Evolutionary conservation across 2,329 filamentous ascomycete genomes (phyloP).

Genomic region (Knufia petricola): DNA sequence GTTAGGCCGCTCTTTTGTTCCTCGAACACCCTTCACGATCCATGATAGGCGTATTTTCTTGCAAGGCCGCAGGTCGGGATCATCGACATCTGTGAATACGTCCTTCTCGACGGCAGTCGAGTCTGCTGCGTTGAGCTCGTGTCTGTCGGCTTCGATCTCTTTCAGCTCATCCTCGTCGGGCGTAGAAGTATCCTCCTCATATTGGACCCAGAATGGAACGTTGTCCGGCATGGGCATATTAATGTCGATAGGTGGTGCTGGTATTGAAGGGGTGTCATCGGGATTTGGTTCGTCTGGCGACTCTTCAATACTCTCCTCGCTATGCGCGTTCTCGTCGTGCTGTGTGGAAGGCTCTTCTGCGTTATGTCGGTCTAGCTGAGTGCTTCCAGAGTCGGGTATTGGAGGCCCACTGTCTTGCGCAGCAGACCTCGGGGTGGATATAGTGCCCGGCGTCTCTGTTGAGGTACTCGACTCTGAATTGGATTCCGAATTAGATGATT

Average conservation of each 20-base stretch:
- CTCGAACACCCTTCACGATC: conserved; percentile 49
- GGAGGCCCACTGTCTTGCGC: conserved; percentile 8
- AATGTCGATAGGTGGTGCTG: conserved; percentile 13
- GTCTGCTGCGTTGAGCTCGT: conserved; percentile 47
- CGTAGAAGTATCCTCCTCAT: conserved; percentile 46
- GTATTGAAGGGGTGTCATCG: conserved; percentile 10
- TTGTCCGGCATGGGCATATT: conserved; percentile 25
- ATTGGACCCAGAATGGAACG: conserved; percentile 41
- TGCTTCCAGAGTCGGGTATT: neutral
- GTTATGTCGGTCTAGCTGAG: conserved; percentile 1
- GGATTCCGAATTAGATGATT: conserved; percentile 8
- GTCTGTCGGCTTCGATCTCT: conserved; percentile 43
- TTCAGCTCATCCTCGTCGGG: conserved; percentile 51
- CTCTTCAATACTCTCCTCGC: neutral
- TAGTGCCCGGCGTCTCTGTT: conserved; percentile 8
- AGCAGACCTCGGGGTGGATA: conserved; percentile 6
- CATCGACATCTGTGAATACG: conserved; percentile 47
- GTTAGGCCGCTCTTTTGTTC: conserved; percentile 52
- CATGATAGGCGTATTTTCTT: conserved; percentile 50
- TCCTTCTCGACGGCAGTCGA: conserved; percentile 40
- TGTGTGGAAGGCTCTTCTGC: neutral
- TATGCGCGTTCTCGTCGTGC: neutral
- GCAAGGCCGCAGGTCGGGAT: conserved; percentile 47
- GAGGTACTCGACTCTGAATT: conserved; percentile 9
- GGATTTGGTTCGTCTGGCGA: neutral